Conservation (phyloP, 2,329 filamentous ascomycete genomes). For the Beauveria medogensis region DNA sequence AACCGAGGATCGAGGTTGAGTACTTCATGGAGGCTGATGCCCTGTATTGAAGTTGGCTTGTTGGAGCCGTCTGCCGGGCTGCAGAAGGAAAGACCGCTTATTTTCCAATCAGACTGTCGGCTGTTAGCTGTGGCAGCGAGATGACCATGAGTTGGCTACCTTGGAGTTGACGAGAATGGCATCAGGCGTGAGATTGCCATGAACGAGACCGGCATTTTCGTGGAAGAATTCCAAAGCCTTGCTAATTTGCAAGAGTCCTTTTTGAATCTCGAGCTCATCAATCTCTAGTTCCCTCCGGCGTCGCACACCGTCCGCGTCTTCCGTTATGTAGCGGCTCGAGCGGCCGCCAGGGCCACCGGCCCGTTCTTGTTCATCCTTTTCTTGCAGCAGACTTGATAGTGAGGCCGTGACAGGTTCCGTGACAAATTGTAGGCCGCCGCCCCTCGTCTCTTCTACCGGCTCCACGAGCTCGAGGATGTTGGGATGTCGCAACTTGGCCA, state of each 20-base stretch:
- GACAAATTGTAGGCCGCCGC: constrained; percentile 88
- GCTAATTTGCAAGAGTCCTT: constrained; percentile 84
- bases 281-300: constrained; percentile 79
- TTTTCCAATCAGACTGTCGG: constrained; percentile 86
- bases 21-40: constrained; percentile 74
- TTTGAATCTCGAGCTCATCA: constrained; percentile 95
- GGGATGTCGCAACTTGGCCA: constrained; percentile 83
- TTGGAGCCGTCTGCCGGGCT: constrained; percentile 70
- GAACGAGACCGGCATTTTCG: constrained; percentile 87
- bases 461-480: constrained; percentile 89
- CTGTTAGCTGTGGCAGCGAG: constrained; percentile 21
- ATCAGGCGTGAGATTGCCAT: constrained; percentile 90
- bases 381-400: constrained; percentile 70
- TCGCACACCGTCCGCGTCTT: constrained; percentile 66
- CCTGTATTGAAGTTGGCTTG: constrained; percentile 65
- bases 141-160: constrained; percentile 32
- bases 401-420: constrained; percentile 88
- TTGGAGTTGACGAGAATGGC: constrained; percentile 92
- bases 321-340: constrained; percentile 70
- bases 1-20: constrained; percentile 79
- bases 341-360: constrained; percentile 59
- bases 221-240: constrained; percentile 94
- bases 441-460: constrained; percentile 88
- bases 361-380: constrained; percentile 83
- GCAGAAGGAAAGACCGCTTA: constrained; percentile 87